Conservation (phyloP, 768 basidiomycete genomes). For the Serendipita indica region DNA sequence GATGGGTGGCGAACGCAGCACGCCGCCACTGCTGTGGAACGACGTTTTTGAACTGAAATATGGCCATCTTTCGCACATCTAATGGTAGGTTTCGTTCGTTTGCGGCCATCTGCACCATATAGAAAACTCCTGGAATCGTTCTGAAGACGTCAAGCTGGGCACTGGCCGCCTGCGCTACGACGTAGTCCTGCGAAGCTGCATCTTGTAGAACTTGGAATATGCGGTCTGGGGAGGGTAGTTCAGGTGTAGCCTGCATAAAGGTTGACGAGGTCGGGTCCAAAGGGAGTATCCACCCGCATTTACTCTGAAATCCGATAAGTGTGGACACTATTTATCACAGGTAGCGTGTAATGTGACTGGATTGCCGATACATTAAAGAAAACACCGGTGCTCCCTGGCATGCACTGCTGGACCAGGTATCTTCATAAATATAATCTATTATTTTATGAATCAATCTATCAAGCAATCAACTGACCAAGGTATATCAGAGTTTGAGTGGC, state of each 20-base stretch:
- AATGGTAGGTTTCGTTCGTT: slow-evolving; percentile 41
- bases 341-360: too few species aligned
- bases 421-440: too few species aligned
- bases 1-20: slow-evolving; percentile 28
- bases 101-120: slow-evolving; percentile 60
- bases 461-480: too few species aligned
- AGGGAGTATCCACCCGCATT: too few species aligned
- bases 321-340: too few species aligned
- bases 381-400: too few species aligned
- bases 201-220: slow-evolving; percentile 49
- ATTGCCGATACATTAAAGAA: too few species aligned
- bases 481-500: too few species aligned
- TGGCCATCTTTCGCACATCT: slow-evolving; percentile 59
- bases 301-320: too few species aligned
- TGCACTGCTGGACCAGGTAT: too few species aligned
- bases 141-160: slow-evolving; percentile 52
- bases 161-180: slow-evolving; percentile 32
- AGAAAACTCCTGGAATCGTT: slow-evolving; percentile 53
- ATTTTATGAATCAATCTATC: too few species aligned
- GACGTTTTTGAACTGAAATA: slow-evolving; percentile 81
- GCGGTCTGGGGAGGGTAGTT: slow-evolving; percentile 43
- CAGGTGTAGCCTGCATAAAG: slow-evolving; percentile 3
- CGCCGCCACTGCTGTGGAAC: slow-evolving; percentile 63
- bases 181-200: slow-evolving; percentile 60
- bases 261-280: background rate